These are phyloP conservation scores for Microascus cirrosus DNA, from an alignment of 2,329 filamentous ascomycete genomes.

Conservation along the genomic window DNA sequence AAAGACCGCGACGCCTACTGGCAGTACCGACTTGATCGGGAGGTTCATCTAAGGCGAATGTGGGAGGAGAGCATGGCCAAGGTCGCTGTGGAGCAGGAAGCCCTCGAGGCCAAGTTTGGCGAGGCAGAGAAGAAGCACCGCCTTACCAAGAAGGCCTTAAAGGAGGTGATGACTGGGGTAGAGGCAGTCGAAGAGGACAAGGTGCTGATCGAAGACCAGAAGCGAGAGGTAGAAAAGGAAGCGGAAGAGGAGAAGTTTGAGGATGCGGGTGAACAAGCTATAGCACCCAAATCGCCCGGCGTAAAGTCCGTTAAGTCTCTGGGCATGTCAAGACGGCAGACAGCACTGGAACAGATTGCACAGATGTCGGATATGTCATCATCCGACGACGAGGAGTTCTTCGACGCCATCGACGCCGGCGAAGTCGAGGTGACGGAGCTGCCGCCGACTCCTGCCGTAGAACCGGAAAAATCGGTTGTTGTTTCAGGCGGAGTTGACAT, in stretches of 20 bases:
- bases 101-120: conserved; percentile 75
- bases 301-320: conserved; percentile 24
- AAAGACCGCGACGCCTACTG: conserved; percentile 92
- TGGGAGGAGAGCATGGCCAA: conserved; percentile 99
- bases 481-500: conserved; percentile 50
- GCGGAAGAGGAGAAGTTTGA: conserved; percentile 20
- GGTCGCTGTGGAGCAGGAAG: conserved; percentile 89
- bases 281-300: conserved; percentile 8
- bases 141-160: conserved; percentile 78
- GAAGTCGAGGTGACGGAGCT: conserved; percentile 72
- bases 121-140: conserved; percentile 86
- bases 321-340: conserved; percentile 44
- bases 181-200: neutral
- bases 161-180: conserved; percentile 56
- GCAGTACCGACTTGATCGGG: conserved; percentile 88
- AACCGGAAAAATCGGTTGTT: conserved; percentile 22
- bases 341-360: conserved; percentile 58
- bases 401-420: conserved; percentile 90
- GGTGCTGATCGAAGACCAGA: conserved; percentile 15
- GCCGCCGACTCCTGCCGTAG: conserved; percentile 32
- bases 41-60: conserved; percentile 83
- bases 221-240: conserved; percentile 5
- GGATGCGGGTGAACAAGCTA: conserved; percentile 9
- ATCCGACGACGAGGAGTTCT: conserved; percentile 84
- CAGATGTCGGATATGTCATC: conserved; percentile 73